These are phyloP conservation scores for Anthostomella pinea DNA, from an alignment of 2,329 filamentous ascomycete genomes.

Conservation along the genomic window DNA sequence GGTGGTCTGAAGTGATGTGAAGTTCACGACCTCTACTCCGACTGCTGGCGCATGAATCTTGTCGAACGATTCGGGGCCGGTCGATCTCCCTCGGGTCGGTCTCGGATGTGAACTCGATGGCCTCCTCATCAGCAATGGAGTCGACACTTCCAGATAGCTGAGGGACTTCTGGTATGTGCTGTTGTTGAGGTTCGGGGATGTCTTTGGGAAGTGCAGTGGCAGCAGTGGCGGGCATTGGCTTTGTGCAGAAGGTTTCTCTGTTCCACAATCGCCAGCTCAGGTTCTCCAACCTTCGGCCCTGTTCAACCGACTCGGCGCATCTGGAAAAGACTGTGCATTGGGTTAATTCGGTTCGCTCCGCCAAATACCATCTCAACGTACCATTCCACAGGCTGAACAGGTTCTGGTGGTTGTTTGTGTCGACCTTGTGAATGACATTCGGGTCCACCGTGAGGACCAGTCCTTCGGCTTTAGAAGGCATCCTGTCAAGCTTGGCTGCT, in stretches of 20 bases:
- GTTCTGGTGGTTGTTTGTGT: slow-evolving; percentile 88
- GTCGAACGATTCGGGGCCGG: slow-evolving; percentile 65
- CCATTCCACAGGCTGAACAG: slow-evolving; percentile 97
- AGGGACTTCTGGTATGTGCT: slow-evolving; percentile 55
- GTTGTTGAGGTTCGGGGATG: slow-evolving; percentile 43
- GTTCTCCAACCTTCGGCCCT: slow-evolving; percentile 90
- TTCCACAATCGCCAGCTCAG: slow-evolving; percentile 96
- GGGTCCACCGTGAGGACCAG: slow-evolving; percentile 90
- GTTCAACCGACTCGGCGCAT: slow-evolving; percentile 89
- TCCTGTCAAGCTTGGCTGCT: slow-evolving; percentile 41
- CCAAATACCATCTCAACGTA: slow-evolving; percentile 46
- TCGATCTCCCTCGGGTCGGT: slow-evolving; percentile 56
- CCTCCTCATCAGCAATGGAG: slow-evolving; percentile 68
- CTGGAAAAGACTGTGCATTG: slow-evolving; percentile 75
- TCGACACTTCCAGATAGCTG: slow-evolving; percentile 76
- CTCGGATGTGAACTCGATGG: slow-evolving; percentile 55
- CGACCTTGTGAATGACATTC: slow-evolving; percentile 89
- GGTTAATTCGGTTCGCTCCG: slow-evolving; percentile 29
- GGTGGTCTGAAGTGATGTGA: slow-evolving; percentile 87
- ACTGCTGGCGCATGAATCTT: slow-evolving; percentile 68
- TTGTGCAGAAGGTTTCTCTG: slow-evolving; percentile 79
- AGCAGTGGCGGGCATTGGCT: slow-evolving; percentile 37
- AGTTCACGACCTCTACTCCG: slow-evolving; percentile 73
- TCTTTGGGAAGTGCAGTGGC: slow-evolving; percentile 47
- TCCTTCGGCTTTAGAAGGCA: slow-evolving; percentile 81